Evolutionary conservation across 2,329 filamentous ascomycete species (phyloP), one percentile per base, ranked within the genome.

Genomic region (Daldinia eschscholtzii): DNA sequence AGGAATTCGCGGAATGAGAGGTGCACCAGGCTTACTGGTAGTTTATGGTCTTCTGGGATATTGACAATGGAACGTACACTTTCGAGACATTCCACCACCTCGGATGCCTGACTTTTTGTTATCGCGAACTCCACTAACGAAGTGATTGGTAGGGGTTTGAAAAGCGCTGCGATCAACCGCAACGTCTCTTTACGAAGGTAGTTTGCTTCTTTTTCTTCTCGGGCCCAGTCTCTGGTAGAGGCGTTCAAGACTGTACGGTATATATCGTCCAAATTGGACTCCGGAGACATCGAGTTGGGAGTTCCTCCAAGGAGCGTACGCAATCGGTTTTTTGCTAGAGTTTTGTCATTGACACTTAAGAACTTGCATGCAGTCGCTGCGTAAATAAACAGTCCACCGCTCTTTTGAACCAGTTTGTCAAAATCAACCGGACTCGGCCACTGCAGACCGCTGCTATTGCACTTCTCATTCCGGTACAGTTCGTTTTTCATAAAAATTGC

Each of bases 1-100:
- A 67, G 59, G 37, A 63, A 67, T 2, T 67, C 64, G 44, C 37
- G 59, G 23, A 67, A 67, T 9, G 64, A 63, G 33, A 62, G 55
- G 13, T 67, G 64, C 10, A 67, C 41, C 13, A 60, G 55, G 10
- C 55, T 10, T 15, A 67, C 20, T 2, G 37, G 18, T 4, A 35
- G 28, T 30, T 20, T 13, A 2, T 20, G 9, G 9, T 64, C 59
- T 18, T 64, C 13, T 23, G 64, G 59, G 41, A 67, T 0, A 20
- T 67, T 26, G 26, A 67, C 15, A 44, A 67, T 56, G 13, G 64
- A 64, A n/a, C 48, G 59, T 55, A 67, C 9, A 41, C 12, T 6
- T 18, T 42, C 30, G 10, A 64, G 44, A 20, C n/a, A 53, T n/a
- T n/a, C n/a, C n/a, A n/a, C n/a, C n/a, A n/a, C 37, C 9, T 15